A percentile compares a stretch with the other conserved stretches of the same genome.
phyloP scores from a whole-genome alignment of 73 alveolate species.

The Symbiodinium natans region DNA sequence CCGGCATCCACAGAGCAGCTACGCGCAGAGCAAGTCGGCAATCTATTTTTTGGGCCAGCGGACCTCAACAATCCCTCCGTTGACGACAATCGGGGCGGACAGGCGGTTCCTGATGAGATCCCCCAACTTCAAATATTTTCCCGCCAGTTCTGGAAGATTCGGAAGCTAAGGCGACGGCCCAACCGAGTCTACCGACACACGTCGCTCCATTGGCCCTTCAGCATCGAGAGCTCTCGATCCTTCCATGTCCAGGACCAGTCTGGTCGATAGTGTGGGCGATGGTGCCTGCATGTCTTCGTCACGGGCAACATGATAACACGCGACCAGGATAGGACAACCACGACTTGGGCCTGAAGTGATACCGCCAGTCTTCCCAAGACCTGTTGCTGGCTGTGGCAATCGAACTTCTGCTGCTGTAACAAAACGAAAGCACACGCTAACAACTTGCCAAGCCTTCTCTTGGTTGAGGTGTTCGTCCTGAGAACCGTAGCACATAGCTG shows the following conservation, averaged over 20 bases:
- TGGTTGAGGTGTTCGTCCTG: slow-evolving; percentile 85
- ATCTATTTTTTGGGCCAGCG: not conserved
- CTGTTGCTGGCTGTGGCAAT: too few species aligned
- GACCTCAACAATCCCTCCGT: slow-evolving; percentile 90
- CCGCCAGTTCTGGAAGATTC: too few species aligned
- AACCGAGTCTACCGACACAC: not conserved
- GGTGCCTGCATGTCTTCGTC: not conserved
- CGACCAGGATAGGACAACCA: too few species aligned
- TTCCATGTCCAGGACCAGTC: too few species aligned
- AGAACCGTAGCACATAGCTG: too few species aligned
- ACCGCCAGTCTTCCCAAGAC: slow-evolving; percentile 11
- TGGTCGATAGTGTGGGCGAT: not conserved
- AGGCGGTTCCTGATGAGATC: slow-evolving; percentile 41
- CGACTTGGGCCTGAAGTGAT: too few species aligned
- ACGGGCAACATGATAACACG: not conserved
- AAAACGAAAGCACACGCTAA: too few species aligned
- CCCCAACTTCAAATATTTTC: too few species aligned
- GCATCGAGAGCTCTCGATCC: not conserved
- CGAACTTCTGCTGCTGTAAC: not conserved
- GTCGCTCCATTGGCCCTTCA: not conserved
- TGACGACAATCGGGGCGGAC: slow-evolving; percentile 67
- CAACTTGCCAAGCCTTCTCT: slow-evolving; percentile 52
- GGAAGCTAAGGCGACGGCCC: not conserved
- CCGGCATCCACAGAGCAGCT: not conserved
- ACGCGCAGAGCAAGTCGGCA: not conserved